Conservation (phyloP, 1,284 basidiomycete species). For the Takashimella koratensis region DNA sequence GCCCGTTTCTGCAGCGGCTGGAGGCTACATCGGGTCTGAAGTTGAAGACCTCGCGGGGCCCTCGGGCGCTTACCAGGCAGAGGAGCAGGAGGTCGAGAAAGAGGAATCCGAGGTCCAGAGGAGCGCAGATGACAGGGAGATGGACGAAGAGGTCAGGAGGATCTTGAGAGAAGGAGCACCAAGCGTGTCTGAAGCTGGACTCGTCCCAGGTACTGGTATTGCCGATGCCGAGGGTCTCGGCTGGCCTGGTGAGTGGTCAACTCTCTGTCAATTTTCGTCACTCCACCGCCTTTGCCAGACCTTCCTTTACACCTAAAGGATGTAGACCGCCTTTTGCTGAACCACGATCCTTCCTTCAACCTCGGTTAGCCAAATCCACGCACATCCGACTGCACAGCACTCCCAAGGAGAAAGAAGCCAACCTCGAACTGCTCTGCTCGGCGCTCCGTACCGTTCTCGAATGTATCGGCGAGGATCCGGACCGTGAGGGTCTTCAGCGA, state of each 20-base stretch:
- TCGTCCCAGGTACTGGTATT: constrained; percentile 51
- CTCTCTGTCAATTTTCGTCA: background rate
- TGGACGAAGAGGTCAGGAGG: constrained; percentile 16
- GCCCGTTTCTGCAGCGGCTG: constrained; percentile 5
- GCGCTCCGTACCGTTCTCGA: constrained; percentile 92
- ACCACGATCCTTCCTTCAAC: constrained; percentile 2
- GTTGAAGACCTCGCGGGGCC: constrained; percentile 13
- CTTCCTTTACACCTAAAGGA: too few species aligned
- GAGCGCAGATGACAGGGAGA: constrained; percentile 10
- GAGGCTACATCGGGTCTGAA: constrained; percentile 11
- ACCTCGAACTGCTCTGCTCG: constrained; percentile 71
- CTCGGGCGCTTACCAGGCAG: background rate
- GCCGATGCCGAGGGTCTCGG: constrained; percentile 84
- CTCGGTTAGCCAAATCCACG: constrained; percentile 76
- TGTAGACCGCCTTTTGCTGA: too few species aligned
- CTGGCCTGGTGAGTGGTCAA: constrained; percentile 73
- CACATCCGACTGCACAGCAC: constrained; percentile 76
- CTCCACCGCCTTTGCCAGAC: background rate
- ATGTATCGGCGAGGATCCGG: constrained; percentile 97
- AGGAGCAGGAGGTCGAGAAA: constrained; percentile 4
- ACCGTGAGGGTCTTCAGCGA: constrained; percentile 81
- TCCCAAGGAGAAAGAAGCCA: constrained; percentile 63
- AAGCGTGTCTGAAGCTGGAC: background rate
- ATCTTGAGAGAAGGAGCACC: background rate
- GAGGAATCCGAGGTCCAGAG: constrained; percentile 4